A percentile compares a stretch with the other conserved stretches of the same genome.
Evolutionary conservation across 2,329 filamentous ascomycete genomes (phyloP).

Genomic region (Monosporascus sp.): DNA sequence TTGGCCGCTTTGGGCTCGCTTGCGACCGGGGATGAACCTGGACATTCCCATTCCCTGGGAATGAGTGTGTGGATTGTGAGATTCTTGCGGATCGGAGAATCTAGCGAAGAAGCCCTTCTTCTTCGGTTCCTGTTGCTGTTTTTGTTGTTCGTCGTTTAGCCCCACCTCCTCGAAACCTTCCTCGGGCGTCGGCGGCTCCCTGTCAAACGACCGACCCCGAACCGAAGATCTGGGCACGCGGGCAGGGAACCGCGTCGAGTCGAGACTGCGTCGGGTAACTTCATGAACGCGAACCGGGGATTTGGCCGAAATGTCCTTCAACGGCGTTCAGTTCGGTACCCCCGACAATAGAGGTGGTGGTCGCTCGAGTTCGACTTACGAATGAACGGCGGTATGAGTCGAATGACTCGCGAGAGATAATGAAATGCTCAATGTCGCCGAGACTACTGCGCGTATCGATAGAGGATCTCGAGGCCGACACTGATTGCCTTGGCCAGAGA

Average conservation of each 20-base stretch:
- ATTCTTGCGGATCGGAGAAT: conserved; percentile 57
- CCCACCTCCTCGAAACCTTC: conserved; percentile 89
- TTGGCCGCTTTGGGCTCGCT: conserved; percentile 28
- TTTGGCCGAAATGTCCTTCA: conserved; percentile 78
- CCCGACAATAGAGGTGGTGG: neutral
- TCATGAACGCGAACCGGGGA: conserved; percentile 65
- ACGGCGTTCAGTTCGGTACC: conserved; percentile 1
- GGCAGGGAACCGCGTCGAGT: conserved; percentile 59
- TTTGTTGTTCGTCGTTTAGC: conserved; percentile 67
- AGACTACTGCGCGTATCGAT: conserved; percentile 53
- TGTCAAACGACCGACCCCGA: conserved; percentile 51
- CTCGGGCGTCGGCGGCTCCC: conserved; percentile 62
- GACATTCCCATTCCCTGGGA: conserved; percentile 18
- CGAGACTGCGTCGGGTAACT: conserved; percentile 68
- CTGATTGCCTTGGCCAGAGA: conserved; percentile 61
- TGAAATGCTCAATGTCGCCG: conserved; percentile 86
- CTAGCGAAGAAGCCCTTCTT: conserved; percentile 77
- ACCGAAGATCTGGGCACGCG: conserved; percentile 58
- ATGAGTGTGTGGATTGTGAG: conserved; percentile 13
- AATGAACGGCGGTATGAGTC: conserved; percentile 95
- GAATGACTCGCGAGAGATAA: conserved; percentile 93
- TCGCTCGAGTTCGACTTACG: conserved; percentile 48
- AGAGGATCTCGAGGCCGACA: conserved; percentile 45
- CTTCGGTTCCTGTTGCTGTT: conserved; percentile 45
- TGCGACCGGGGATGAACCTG: conserved; percentile 28